Evolutionary conservation across 805 yeast species (phyloP).

Genomic region (Sugiyamaella valdiviana): DNA sequence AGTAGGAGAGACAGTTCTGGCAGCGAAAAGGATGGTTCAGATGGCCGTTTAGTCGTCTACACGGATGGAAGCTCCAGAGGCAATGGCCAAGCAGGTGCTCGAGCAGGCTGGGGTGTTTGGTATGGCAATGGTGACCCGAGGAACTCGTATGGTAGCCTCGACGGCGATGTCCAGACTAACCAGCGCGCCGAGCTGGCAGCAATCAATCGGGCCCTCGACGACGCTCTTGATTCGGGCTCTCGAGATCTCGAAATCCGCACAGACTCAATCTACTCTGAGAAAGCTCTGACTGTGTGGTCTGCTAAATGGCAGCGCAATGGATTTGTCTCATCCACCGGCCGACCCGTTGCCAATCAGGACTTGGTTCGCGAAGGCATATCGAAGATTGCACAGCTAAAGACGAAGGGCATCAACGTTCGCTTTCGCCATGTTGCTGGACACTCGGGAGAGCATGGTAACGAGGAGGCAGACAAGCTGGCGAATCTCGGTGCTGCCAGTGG

Average conservation of each 20-base stretch:
- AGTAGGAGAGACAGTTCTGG: no score
- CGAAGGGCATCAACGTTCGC: constrained; percentile 31
- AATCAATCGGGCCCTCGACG: constrained; percentile 49
- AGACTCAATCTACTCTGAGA: constrained; percentile 65
- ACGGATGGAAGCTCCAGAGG: constrained; percentile 75
- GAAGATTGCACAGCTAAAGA: constrained; percentile 32
- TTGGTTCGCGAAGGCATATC: constrained; percentile 37
- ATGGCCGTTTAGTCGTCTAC: constrained; percentile 42
- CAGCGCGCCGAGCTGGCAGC: constrained; percentile 78
- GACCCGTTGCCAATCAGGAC: constrained; percentile 46
- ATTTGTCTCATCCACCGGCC: constrained; percentile 44
- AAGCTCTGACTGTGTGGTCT: constrained; percentile 53
- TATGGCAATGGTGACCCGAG: constrained; percentile 51
- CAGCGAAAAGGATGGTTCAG: no score
- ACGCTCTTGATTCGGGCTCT: constrained; percentile 22
- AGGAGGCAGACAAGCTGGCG: constrained; percentile 70
- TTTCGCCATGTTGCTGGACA: constrained; percentile 71
- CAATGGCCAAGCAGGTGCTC: constrained; percentile 43
- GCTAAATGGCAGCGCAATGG: constrained; percentile 50
- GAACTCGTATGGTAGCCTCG: constrained; percentile 50
- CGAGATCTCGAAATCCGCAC: constrained; percentile 43
- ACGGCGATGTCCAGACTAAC: constrained; percentile 54
- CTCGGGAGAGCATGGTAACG: constrained; percentile 63
- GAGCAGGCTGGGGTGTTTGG: constrained; percentile 72
- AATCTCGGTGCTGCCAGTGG: constrained; percentile 16